Conservation (phyloP, 768 basidiomycete species). For the Lentinula raphanica region DNA sequence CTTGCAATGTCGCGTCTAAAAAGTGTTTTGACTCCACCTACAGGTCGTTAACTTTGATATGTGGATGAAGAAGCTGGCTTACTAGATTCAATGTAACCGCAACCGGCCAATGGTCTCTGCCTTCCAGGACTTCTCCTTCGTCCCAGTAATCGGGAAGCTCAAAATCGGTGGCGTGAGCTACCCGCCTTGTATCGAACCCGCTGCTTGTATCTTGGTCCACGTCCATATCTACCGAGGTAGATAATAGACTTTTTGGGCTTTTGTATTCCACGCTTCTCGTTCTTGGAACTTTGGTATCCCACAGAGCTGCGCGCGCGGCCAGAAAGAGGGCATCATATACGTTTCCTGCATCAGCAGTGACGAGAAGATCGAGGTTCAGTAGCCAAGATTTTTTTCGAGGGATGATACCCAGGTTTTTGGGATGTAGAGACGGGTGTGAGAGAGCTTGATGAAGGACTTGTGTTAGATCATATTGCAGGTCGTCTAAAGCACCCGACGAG, state of each 20-base stretch:
- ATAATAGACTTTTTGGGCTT: constrained; percentile 27
- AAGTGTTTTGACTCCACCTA: constrained; percentile 60
- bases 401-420: constrained; percentile 57
- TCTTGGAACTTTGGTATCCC: constrained; percentile 74
- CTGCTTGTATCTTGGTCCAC: constrained; percentile 45
- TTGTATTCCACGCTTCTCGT: constrained; percentile 71
- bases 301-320: constrained; percentile 72
- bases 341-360: constrained; percentile 73
- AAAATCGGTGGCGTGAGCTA: constrained; percentile 63
- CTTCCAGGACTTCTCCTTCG: constrained; percentile 64
- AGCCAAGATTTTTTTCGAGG: constrained; percentile 67
- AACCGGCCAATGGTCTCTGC: constrained; percentile 67
- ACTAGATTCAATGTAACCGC: constrained; percentile 77
- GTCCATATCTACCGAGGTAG: constrained; percentile 45
- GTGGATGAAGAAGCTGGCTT: constrained; percentile 19
- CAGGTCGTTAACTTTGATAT: not conserved
- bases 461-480: constrained; percentile 71
- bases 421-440: constrained; percentile 61
- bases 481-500: constrained; percentile 59
- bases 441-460: constrained; percentile 58
- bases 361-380: constrained; percentile 67
- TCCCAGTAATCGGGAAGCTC: constrained; percentile 88
- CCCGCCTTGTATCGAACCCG: constrained; percentile 51
- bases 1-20: constrained; percentile 67
- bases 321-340: constrained; percentile 74